Conservation (phyloP, 352 stramenopile genomes). For the Globisporangium irregulare region DNA sequence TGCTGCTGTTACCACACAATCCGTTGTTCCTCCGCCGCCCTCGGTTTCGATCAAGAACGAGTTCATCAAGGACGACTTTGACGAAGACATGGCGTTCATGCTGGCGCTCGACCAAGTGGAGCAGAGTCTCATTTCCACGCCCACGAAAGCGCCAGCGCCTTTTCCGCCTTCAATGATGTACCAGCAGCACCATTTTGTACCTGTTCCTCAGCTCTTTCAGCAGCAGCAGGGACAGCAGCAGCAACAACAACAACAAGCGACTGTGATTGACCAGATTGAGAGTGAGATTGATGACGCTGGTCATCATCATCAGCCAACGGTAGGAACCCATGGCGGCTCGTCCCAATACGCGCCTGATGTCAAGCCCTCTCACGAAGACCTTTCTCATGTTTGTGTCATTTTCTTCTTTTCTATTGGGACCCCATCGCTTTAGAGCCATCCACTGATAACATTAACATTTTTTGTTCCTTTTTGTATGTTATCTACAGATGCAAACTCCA, state of each 20-base stretch:
- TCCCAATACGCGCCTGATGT: not conserved
- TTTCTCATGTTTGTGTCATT: slow-evolving; percentile 1
- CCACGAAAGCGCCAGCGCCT: slow-evolving; percentile 21
- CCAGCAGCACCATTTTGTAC: not conserved
- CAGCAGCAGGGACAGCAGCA: not conserved
- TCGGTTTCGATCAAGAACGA: slow-evolving; percentile 26
- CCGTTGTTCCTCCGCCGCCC: not conserved
- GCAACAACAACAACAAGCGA: not conserved
- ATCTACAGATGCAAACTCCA: slow-evolving; percentile 5
- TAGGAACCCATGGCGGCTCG: not conserved
- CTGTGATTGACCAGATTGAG: not conserved
- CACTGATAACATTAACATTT: too few relatives aligned
- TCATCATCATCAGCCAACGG: not conserved
- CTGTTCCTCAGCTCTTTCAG: not conserved
- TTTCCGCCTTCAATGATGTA: not conserved
- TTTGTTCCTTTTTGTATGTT: too few relatives aligned
- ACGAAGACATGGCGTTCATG: slow-evolving; percentile 67
- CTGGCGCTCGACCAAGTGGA: slow-evolving; percentile 68
- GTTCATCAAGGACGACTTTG: slow-evolving; percentile 60
- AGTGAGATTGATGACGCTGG: not conserved
- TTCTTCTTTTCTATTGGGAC: not conserved
- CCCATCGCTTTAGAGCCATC: too few relatives aligned
- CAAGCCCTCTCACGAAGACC: slow-evolving; percentile 1
- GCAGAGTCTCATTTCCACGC: slow-evolving; percentile 29
- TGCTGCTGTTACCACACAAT: not conserved